Evolutionary conservation across 2,329 filamentous ascomycete genomes (phyloP).

Genomic region (Aureobasidium zeae): DNA sequence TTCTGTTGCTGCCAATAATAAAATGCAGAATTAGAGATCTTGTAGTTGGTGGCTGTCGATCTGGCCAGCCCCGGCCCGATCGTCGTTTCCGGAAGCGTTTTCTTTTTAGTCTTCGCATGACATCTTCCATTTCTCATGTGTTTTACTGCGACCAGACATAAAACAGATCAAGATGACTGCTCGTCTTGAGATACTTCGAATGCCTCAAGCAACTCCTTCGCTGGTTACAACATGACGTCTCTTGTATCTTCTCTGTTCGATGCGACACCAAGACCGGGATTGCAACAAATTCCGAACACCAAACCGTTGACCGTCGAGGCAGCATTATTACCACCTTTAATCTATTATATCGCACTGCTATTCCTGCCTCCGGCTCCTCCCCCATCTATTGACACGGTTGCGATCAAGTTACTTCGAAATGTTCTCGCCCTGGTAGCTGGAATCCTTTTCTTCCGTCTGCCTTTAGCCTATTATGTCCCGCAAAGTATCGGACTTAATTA

Average conservation of each 20-base stretch:
- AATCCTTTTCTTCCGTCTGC: constrained; percentile 35
- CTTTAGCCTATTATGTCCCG: constrained; percentile 35
- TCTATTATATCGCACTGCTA: constrained; percentile 36
- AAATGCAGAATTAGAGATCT: too few species aligned
- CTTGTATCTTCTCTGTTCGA: not conserved
- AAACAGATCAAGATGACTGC: constrained; percentile 2
- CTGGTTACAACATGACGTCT: constrained; percentile 7
- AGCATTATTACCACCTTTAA: constrained; percentile 32
- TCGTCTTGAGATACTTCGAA: constrained; percentile 1
- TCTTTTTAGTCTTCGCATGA: constrained; percentile 10
- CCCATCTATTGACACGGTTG: constrained; percentile 25
- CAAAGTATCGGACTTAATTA: constrained; percentile 39
- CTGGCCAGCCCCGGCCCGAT: too few species aligned
- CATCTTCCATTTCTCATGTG: constrained; percentile 13
- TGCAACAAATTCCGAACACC: constrained; percentile 35
- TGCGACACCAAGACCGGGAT: constrained; percentile 28
- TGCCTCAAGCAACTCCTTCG: too few species aligned
- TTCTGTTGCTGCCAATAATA: too few species aligned
- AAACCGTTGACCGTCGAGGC: constrained; percentile 33
- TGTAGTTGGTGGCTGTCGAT: too few species aligned
- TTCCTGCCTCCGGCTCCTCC: constrained; percentile 35
- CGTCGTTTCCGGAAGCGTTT: constrained; percentile 5
- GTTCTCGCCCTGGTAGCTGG: constrained; percentile 31
- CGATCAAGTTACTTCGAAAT: constrained; percentile 29
- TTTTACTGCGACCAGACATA: not conserved